Conservation (phyloP, 768 basidiomycete species). For the Russula griseocarnosa region DNA sequence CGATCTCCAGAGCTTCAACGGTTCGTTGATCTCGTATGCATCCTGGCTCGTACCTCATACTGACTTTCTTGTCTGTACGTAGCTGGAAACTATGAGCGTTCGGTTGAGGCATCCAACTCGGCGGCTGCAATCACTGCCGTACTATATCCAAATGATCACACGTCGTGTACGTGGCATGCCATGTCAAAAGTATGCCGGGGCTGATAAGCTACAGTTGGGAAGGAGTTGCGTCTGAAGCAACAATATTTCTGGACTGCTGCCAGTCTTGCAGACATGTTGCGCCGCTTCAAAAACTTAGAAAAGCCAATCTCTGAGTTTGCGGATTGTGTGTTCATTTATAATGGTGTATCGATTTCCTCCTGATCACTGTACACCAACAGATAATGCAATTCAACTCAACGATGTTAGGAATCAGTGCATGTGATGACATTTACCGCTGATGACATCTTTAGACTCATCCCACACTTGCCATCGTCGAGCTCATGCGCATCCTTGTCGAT, state of each 20-base stretch:
- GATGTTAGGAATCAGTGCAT: constrained; percentile 49
- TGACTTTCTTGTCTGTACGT: constrained; percentile 1
- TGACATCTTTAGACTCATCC: constrained; percentile 70
- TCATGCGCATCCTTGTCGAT: constrained; percentile 88
- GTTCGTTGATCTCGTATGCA: constrained; percentile 36
- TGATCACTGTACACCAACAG: constrained; percentile 36
- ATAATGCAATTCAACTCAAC: constrained; percentile 92
- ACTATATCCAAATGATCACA: constrained; percentile 94
- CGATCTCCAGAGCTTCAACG: constrained; percentile 93
- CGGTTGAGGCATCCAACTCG: constrained; percentile 82
- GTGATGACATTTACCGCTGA: not conserved
- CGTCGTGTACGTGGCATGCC: constrained; percentile 37
- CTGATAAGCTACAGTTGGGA: constrained; percentile 54
- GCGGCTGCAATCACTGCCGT: constrained; percentile 94
- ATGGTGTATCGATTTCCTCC: not conserved
- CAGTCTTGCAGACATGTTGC: constrained; percentile 81
- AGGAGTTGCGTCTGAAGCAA: constrained; percentile 88
- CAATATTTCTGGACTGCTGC: constrained; percentile 97
- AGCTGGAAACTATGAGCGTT: constrained; percentile 92
- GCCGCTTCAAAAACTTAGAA: constrained; percentile 87
- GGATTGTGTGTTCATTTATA: constrained; percentile 52
- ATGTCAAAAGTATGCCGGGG: not conserved
- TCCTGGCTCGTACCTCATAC: not conserved
- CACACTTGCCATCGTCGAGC: constrained; percentile 89
- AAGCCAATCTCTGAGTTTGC: constrained; percentile 78